Percentiles rank a stretch among this genome's conserved stretches.
These are phyloP conservation scores for Xylaria polymorpha DNA, from an alignment of 2,329 filamentous ascomycete species.

Conservation along the genomic window DNA sequence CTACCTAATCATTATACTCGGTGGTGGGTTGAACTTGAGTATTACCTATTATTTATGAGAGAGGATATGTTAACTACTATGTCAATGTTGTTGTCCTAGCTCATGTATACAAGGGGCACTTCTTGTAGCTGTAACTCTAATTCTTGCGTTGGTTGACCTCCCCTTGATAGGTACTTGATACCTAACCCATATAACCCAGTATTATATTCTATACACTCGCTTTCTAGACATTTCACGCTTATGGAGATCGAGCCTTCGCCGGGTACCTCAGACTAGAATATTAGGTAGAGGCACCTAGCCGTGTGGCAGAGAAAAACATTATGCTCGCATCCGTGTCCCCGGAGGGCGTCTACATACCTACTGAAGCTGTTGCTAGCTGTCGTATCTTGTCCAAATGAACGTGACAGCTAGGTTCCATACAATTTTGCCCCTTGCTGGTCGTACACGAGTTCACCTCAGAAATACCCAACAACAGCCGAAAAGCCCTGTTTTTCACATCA, in stretches of 20 bases:
- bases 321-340: constrained; percentile 27
- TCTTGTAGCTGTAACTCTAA: background rate
- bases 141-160: no score
- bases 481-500: constrained; percentile 43
- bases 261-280: no score
- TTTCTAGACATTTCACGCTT: background rate
- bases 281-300: background rate
- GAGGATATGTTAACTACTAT: no score
- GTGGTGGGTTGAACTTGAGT: background rate
- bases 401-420: constrained; percentile 35
- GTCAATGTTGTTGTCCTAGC: no score
- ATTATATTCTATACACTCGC: no score
- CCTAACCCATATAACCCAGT: no score
- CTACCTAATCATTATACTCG: background rate
- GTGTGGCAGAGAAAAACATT: constrained; percentile 19
- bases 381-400: constrained; percentile 32
- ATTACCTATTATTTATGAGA: background rate
- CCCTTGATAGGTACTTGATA: no score
- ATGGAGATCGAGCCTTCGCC: background rate
- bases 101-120: no score
- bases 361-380: constrained; percentile 22
- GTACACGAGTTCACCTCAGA: constrained; percentile 33
- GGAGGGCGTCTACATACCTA: constrained; percentile 25
- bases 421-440: constrained; percentile 36
- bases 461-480: constrained; percentile 37